Evolutionary conservation across 129 eudicot species (phyloP), one percentile per base, ranked within the genome.

Genomic region (Artemisia annua): DNA sequence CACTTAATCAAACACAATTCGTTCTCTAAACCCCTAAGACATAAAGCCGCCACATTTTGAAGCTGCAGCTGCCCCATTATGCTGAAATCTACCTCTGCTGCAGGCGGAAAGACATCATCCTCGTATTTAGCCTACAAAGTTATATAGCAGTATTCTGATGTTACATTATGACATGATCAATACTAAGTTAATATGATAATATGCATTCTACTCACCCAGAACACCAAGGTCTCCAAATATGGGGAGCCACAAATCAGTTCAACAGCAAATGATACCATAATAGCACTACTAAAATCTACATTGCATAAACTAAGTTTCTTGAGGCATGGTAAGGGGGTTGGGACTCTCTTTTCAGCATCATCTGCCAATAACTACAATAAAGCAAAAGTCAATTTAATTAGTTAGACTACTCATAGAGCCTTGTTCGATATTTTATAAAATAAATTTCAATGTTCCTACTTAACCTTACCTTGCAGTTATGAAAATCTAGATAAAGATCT

Each of bases 401-500:
- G 61, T 17, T 16, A n/a, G 10, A 55, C 3, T 6, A 16, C 11
- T 55, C 61, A 17, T 55, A 17, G 4, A 17, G 61, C 28, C 61
- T 55, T 55, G 59, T 15, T 15, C 10, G 59, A 53, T 53, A 53
- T 7, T 55, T 17, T 55, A 10, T 55, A 8, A 55, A 7, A 17
- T 55, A 17, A 1, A 18, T 16, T 17, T 55, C 61, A 55, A n/a
- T 18, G 13, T 18, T 55, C 24, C 61, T 16, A 55, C 24, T 8
- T 55, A 55, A 55, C 28, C 24, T 55, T 55, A 73, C 78, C 70
- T 17, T 49, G 35, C 17, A 48, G 13, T 7, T 11, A 11, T 15
- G 8, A 73, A 59, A 50, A 49, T 63, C 51, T 35, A 62, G 17
- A 30, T 3, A 14, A 62, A 73, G 78, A 55, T 62, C 44, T 48